phyloP scores from a whole-genome alignment of 495 filamentous ascomycete species.

The Hypoxylon crocopeplum region DNA sequence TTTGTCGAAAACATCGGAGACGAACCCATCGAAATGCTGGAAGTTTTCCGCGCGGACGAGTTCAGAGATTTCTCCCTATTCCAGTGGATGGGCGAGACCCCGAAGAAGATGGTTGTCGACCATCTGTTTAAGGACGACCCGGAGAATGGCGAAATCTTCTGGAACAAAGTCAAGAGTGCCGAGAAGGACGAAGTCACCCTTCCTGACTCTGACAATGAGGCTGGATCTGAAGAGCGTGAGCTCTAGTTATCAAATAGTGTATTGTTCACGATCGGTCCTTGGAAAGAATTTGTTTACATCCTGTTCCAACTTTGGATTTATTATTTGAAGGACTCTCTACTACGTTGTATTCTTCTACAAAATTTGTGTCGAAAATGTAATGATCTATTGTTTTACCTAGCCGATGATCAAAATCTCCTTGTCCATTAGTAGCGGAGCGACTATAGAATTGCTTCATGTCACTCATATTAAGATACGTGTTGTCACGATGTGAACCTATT shows the following conservation, averaged over 20 bases:
- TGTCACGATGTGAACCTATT: too few species aligned
- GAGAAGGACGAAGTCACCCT: slow-evolving; percentile 54
- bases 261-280: too few species aligned
- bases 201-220: slow-evolving; percentile 11
- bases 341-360: not conserved
- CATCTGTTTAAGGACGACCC: slow-evolving; percentile 64
- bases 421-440: too few species aligned
- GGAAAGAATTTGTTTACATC: not conserved
- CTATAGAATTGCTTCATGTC: too few species aligned
- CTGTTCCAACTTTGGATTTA: not conserved
- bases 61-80: slow-evolving; percentile 70
- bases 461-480: too few species aligned
- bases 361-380: not conserved
- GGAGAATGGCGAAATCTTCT: slow-evolving; percentile 61
- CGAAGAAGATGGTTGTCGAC: slow-evolving; percentile 65
- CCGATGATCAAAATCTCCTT: not conserved
- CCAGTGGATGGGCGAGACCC: slow-evolving; percentile 74
- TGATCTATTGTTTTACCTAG: not conserved
- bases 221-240: slow-evolving; percentile 19
- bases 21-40: slow-evolving; percentile 65
- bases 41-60: slow-evolving; percentile 64
- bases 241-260: too few species aligned
- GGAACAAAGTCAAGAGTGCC: slow-evolving; percentile 60
- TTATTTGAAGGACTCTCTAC: not conserved
- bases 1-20: slow-evolving; percentile 69